phyloP scores from a whole-genome alignment of 1,284 basidiomycete species.

The Heterobasidion annosum region DNA sequence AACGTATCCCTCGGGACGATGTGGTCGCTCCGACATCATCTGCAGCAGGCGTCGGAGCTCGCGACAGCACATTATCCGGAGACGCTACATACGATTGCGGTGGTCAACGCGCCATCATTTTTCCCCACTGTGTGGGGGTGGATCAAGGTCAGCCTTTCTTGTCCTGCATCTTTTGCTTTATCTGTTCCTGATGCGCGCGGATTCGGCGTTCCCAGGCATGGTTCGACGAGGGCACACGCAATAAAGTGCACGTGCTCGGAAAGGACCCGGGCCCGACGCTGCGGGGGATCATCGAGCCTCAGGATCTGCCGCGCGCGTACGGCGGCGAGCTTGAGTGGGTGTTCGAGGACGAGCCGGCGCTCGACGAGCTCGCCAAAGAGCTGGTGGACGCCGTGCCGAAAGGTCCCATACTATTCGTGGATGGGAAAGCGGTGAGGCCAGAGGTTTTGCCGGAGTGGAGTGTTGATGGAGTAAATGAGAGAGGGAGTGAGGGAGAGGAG shows the following conservation, averaged over 20 bases:
- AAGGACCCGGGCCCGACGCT: slow-evolving; percentile 44
- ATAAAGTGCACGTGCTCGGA: slow-evolving; percentile 62
- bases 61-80: slow-evolving; percentile 77
- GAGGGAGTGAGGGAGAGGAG: background rate
- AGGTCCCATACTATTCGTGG: slow-evolving; percentile 40
- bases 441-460: background rate
- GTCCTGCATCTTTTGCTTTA: background rate
- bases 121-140: slow-evolving; percentile 74
- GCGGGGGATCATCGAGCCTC: slow-evolving; percentile 39
- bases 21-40: slow-evolving; percentile 59
- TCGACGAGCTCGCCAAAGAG: slow-evolving; percentile 39
- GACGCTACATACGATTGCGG: slow-evolving; percentile 51
- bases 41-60: slow-evolving; percentile 64
- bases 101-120: slow-evolving; percentile 71
- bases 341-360: slow-evolving; percentile 49
- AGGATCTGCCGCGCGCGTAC: slow-evolving; percentile 55
- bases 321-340: slow-evolving; percentile 64
- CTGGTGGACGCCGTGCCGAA: slow-evolving; percentile 36
- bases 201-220: slow-evolving; percentile 33
- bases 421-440: slow-evolving; percentile 26
- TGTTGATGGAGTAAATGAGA: background rate
- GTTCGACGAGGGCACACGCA: slow-evolving; percentile 70
- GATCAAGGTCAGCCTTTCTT: slow-evolving; percentile 45
- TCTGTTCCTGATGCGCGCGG: background rate
- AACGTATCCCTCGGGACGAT: slow-evolving; percentile 51